Evolutionary conservation across 2,329 filamentous ascomycete species (phyloP).

Genomic region (Talaromyces sp.): DNA sequence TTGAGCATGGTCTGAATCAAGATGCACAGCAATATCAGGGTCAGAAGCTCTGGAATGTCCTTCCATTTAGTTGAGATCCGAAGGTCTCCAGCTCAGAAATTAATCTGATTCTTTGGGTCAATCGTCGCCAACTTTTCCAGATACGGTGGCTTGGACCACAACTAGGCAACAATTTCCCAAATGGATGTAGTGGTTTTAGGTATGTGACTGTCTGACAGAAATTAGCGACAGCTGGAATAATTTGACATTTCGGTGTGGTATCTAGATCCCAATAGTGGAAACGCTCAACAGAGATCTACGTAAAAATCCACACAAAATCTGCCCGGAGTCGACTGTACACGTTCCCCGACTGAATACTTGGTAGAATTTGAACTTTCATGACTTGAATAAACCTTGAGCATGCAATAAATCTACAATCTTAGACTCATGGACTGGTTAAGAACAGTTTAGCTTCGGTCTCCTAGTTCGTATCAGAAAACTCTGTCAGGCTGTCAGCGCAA

Average conservation of each 20-base stretch:
- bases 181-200: not conserved
- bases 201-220: not conserved
- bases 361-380: not conserved
- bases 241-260: not conserved
- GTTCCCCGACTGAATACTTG: not conserved
- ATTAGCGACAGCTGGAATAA: not conserved
- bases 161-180: not conserved
- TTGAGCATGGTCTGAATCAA: no score
- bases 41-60: no score
- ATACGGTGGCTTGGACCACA: not conserved
- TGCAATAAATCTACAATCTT: not conserved
- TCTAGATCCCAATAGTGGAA: not conserved
- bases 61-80: no score
- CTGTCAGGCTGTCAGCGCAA: no score
- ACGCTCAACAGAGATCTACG: not conserved
- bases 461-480: not conserved
- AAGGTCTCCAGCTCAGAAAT: no score
- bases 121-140: not conserved
- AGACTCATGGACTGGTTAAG: not conserved
- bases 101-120: not conserved
- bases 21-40: no score
- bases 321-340: not conserved
- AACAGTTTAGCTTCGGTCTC: not conserved
- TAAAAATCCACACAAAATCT: no score
- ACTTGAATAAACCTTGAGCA: not conserved